Evolutionary conservation across 1,284 basidiomycete genomes (phyloP).

Genomic region (Neonothopanus nambi): DNA sequence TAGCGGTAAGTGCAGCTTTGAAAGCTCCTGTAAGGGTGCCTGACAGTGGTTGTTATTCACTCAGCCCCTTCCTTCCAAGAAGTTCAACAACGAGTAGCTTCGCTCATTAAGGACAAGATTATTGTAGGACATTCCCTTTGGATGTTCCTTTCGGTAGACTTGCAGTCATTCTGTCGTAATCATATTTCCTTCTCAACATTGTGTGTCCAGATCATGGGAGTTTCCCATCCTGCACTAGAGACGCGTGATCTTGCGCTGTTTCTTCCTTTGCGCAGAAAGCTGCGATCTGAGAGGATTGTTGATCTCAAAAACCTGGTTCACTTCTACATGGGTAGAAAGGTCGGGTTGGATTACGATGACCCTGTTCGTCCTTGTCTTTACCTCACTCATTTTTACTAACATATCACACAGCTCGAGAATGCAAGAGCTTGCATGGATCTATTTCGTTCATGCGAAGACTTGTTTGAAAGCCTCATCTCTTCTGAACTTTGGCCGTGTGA

Average conservation of each 20-base stretch:
- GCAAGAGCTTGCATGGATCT: constrained; percentile 50
- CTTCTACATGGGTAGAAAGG: constrained; percentile 50
- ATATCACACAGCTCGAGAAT: constrained; percentile 36
- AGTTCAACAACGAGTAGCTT: constrained; percentile 46
- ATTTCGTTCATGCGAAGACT: constrained; percentile 48
- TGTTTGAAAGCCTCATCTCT: constrained; percentile 49
- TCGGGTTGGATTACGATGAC: constrained; percentile 49
- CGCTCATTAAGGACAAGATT: constrained; percentile 47
- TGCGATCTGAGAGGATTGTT: constrained; percentile 41
- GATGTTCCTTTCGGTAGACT: constrained; percentile 52
- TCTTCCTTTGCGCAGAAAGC: constrained; percentile 49
- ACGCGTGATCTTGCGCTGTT: constrained; percentile 60
- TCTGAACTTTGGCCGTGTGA: constrained; percentile 58
- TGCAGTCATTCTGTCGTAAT: too few species aligned
- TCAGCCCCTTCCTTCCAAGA: constrained; percentile 49
- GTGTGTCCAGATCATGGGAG: constrained; percentile 44
- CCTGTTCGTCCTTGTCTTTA: constrained; percentile 39
- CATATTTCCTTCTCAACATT: not conserved
- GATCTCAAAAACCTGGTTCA: constrained; percentile 48
- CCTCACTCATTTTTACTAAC: constrained; percentile 1
- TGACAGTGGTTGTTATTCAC: constrained; percentile 3
- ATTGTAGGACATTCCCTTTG: constrained; percentile 57
- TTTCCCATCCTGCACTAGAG: constrained; percentile 52
- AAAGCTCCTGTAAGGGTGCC: too few species aligned
- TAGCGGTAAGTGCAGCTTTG: constrained; percentile 33